These are phyloP conservation scores for Capsella bursapastoris DNA, from an alignment of 345 rosid species.

Conservation along the genomic window DNA sequence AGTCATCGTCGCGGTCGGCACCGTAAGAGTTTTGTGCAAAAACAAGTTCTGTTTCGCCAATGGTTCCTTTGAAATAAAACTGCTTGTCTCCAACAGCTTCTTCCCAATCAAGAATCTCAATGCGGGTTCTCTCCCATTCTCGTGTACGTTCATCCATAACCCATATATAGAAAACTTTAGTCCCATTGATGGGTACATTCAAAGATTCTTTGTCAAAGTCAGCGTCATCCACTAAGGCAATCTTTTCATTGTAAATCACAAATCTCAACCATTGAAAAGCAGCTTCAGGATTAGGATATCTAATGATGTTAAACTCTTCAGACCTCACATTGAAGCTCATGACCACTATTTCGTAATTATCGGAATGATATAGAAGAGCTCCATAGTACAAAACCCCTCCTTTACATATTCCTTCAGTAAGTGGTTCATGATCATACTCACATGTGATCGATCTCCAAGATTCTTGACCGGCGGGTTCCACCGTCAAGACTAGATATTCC, in stretches of 20 bases:
- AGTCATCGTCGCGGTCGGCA: no score
- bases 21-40: not conserved
- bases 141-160: no score
- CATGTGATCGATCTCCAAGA: not conserved
- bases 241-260: no score
- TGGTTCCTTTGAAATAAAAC: not conserved
- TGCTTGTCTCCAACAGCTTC: no score
- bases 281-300: not conserved
- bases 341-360: not conserved
- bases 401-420: not conserved
- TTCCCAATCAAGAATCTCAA: no score
- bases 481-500: no score
- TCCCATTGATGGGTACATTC: not conserved
- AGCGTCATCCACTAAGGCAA: no score
- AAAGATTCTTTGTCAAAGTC: no score
- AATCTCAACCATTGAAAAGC: no score
- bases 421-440: not conserved
- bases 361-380: not conserved
- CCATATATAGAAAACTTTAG: no score
- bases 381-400: slow-evolving; percentile 19
- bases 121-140: no score
- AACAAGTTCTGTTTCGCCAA: not conserved
- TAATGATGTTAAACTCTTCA: not conserved
- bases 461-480: no score
- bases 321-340: slow-evolving; percentile 1